phyloP scores from a whole-genome alignment of 164 flowering plant genomes.

The Vitis rotundifolia region DNA sequence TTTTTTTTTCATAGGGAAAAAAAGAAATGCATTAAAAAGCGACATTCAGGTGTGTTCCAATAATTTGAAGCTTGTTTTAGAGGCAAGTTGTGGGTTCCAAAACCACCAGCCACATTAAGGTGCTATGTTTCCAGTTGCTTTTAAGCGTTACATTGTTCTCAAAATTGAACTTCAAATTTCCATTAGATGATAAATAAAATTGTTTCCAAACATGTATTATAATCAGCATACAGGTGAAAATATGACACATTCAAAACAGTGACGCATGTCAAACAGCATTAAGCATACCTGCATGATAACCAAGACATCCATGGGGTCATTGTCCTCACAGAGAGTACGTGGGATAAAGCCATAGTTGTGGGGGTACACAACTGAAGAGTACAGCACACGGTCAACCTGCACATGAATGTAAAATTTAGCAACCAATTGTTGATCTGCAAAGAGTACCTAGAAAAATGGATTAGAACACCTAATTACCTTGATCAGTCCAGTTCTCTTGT shows the following conservation, averaged over 20 bases:
- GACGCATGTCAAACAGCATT: background rate
- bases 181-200: no score
- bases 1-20: no score
- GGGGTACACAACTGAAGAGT: conserved; percentile 93
- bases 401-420: conserved; percentile 8
- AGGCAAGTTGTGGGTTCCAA: no score
- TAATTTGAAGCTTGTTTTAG: no score
- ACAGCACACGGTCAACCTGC: conserved; percentile 88
- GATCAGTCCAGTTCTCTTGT: conserved; percentile 86
- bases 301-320: conserved; percentile 86
- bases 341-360: conserved; percentile 97
- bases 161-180: no score
- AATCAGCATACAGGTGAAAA: background rate
- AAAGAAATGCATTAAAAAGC: no score
- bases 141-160: no score
- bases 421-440: background rate
- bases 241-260: no score
- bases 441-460: background rate
- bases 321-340: conserved; percentile 89
- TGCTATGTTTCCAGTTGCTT: no score
- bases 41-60: no score
- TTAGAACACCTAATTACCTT: conserved; percentile 46
- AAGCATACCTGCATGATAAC: conserved; percentile 79
- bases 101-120: no score
- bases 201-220: no score